Percentiles rank a stretch among this genome's conserved stretches.
Conservation (phyloP, 169 alveolate genomes). For the Eimeria acervulina region DNA sequence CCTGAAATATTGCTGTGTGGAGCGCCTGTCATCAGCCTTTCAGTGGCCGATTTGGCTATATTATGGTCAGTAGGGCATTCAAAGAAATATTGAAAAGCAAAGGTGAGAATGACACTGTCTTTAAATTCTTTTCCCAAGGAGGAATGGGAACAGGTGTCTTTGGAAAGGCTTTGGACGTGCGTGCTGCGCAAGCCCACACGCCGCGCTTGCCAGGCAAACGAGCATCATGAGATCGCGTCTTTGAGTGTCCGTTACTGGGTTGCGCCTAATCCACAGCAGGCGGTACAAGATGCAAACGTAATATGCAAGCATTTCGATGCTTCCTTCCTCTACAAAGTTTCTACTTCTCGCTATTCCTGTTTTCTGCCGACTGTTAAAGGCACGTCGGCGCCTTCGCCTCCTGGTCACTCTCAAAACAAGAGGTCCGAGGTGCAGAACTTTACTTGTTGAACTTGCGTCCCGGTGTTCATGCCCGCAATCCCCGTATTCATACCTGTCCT, state of each 20-base stretch:
- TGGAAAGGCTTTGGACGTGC: too few relatives aligned
- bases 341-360: neutral
- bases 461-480: neutral
- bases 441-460: neutral
- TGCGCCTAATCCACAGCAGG: neutral
- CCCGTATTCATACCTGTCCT: neutral
- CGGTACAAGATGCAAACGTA: neutral
- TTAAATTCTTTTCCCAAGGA: too few relatives aligned
- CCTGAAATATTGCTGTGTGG: neutral
- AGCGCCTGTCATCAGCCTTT: neutral
- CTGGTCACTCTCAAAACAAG: neutral
- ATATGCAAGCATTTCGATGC: neutral
- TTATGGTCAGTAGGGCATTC: too few relatives aligned
- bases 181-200: too few relatives aligned
- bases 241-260: too few relatives aligned
- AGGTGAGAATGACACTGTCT: too few relatives aligned
- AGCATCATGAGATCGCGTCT: too few relatives aligned
- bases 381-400: neutral
- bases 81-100: too few relatives aligned
- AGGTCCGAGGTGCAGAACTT: neutral
- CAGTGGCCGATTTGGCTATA: too few relatives aligned
- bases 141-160: too few relatives aligned
- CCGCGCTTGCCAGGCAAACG: too few relatives aligned
- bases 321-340: neutral
- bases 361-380: neutral